Conservation (phyloP, 139 green algal species). For the Asterochloris erici region DNA sequence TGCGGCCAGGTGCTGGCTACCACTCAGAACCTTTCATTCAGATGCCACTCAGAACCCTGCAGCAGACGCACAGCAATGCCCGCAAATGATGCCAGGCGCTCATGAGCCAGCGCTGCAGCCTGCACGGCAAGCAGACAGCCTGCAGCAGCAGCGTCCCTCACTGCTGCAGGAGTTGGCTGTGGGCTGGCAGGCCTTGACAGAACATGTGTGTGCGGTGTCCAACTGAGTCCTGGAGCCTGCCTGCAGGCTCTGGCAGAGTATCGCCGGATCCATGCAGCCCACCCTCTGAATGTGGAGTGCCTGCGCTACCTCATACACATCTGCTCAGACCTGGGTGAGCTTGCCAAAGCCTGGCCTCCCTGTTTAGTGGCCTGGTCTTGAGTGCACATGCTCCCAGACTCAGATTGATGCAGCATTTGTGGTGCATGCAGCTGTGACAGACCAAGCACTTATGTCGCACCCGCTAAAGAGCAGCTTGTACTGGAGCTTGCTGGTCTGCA, state of each 20-base stretch:
- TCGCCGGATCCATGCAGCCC: conserved; percentile 42
- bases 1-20: neutral
- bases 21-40: neutral
- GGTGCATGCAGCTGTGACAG: too few relatives aligned
- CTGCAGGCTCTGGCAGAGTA: conserved; percentile 54
- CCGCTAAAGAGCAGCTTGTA: conserved; percentile 16
- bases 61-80: neutral
- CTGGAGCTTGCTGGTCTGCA: neutral
- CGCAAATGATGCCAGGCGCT: neutral
- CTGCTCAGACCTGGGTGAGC: conserved; percentile 64
- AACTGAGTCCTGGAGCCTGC: conserved; percentile 5
- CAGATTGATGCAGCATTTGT: too few relatives aligned
- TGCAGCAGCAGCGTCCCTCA: neutral
- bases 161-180: neutral
- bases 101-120: neutral
- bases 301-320: conserved; percentile 83
- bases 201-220: neutral
- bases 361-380: too few relatives aligned
- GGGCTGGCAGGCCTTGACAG: neutral
- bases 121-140: neutral
- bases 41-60: neutral
- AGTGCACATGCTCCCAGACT: too few relatives aligned
- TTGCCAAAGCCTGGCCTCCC: neutral
- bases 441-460: neutral
- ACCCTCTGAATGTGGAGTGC: conserved; percentile 82